These are phyloP conservation scores for Backusella luteola DNA, from an alignment of 192 early-diverging fungal species.

Conservation along the genomic window DNA sequence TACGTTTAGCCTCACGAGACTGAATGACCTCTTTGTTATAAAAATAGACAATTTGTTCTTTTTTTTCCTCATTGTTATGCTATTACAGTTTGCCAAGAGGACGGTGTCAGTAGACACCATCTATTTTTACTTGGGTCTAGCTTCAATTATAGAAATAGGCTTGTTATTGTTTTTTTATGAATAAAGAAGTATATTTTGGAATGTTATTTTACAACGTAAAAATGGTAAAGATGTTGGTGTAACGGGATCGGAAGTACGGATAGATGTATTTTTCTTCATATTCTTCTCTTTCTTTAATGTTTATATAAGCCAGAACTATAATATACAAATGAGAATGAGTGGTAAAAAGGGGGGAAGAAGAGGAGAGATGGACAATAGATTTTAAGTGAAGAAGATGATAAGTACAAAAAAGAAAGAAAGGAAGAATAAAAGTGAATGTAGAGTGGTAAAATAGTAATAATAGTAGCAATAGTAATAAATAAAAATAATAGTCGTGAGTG, in stretches of 20 bases:
- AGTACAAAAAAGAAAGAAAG: conserved; percentile 1
- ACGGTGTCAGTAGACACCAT: not conserved
- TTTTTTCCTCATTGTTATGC: not conserved
- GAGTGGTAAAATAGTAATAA: not conserved
- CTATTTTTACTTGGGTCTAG: not conserved
- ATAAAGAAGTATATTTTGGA: not conserved
- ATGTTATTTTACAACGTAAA: not conserved
- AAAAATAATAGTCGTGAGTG: not conserved
- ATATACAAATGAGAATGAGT: conserved; percentile 7
- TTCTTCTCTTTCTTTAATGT: conserved; percentile 7
- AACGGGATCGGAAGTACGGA: not conserved
- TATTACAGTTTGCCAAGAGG: not conserved
- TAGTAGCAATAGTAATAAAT: not conserved
- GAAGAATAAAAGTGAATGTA: not conserved
- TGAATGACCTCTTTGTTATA: not conserved
- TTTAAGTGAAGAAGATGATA: not conserved
- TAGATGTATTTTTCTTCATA: not conserved
- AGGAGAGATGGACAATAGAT: not conserved
- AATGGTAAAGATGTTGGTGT: not conserved
- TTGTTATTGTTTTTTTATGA: not conserved
- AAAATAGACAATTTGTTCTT: not conserved
- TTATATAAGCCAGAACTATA: conserved; percentile 7
- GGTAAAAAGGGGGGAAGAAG: not conserved
- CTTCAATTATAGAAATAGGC: not conserved
- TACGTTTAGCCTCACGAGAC: not conserved